Evolutionary conservation across 495 filamentous ascomycete genomes (phyloP).

Genomic region (Aspergillus sclerotioniger): DNA sequence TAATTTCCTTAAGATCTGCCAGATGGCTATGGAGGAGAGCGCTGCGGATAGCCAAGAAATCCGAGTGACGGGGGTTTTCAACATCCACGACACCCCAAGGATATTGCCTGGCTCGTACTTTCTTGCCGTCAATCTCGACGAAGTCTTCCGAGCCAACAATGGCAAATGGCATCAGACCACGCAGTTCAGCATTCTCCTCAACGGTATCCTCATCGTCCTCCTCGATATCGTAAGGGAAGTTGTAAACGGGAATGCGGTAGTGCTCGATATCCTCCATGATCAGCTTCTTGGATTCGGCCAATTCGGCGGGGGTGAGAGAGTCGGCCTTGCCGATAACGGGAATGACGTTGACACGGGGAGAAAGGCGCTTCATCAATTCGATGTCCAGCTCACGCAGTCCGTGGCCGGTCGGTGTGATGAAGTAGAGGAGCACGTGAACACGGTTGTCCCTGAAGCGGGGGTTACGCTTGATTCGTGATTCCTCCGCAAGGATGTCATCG

Average conservation of each 20-base stretch:
- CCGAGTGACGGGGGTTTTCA: slow-evolving; percentile 97
- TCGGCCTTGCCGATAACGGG: slow-evolving; percentile 98
- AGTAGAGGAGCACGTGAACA: slow-evolving; percentile 96
- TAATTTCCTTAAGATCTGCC: slow-evolving; percentile 98
- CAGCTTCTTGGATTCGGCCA: slow-evolving; percentile 98
- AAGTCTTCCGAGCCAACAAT: slow-evolving; percentile 97
- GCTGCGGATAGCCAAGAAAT: slow-evolving; percentile 96
- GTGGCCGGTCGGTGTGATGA: slow-evolving; percentile 97
- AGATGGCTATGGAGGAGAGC: slow-evolving; percentile 96
- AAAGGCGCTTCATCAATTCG: slow-evolving; percentile 98
- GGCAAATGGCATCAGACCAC: slow-evolving; percentile 96
- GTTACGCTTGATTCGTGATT: slow-evolving; percentile 99
- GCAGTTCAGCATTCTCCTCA: slow-evolving; percentile 95
- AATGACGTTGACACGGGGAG: slow-evolving; percentile 97
- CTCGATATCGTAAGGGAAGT: slow-evolving; percentile 99
- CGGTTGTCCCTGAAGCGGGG: slow-evolving; percentile 98
- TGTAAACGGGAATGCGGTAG: slow-evolving; percentile 99
- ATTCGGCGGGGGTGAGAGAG: slow-evolving; percentile 91
- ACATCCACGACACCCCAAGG: slow-evolving; percentile 99
- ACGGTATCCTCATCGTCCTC: slow-evolving; percentile 99
- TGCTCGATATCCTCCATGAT: slow-evolving; percentile 99
- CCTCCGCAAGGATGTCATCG: slow-evolving; percentile 97
- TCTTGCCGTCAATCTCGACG: slow-evolving; percentile 86
- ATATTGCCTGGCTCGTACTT: slow-evolving; percentile 93
- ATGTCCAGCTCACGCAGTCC: slow-evolving; percentile 98